Conservation (phyloP, 106 monocot genomes). For the Narthecium ossifragum region DNA sequence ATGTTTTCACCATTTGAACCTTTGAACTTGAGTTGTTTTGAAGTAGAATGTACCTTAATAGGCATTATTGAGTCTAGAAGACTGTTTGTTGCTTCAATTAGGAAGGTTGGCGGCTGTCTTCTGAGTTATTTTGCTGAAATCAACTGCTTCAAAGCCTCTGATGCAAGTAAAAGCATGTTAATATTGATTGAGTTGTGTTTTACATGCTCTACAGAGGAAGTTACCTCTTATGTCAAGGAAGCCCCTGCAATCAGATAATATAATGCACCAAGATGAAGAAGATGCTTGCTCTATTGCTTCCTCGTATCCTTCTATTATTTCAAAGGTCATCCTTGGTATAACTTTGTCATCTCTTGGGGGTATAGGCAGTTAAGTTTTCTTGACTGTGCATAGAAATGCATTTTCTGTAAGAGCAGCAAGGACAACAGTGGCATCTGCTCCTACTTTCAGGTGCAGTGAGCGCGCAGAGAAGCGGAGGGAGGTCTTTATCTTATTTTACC, state of each 20-base stretch:
- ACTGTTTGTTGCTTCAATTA: background rate
- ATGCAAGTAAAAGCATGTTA: background rate
- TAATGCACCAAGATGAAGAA: constrained; percentile 39
- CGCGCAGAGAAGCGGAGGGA: constrained; percentile 70
- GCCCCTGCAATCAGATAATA: constrained; percentile 48
- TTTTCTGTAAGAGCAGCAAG: constrained; percentile 27
- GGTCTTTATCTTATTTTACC: constrained; percentile 23
- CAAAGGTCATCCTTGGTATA: background rate
- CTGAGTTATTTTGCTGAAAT: background rate
- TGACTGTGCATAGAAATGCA: constrained; percentile 33
- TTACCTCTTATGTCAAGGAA: constrained; percentile 20
- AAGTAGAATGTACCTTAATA: background rate
- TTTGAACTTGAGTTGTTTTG: background rate
- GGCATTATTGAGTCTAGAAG: background rate
- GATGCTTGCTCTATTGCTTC: constrained; percentile 75
- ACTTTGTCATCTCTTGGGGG: background rate
- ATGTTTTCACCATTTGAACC: background rate
- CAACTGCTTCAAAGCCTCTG: background rate
- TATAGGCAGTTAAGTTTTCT: constrained; percentile 19
- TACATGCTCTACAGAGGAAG: background rate
- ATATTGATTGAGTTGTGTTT: background rate
- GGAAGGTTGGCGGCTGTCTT: background rate
- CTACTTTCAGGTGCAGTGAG: constrained; percentile 40
- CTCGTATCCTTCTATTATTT: constrained; percentile 58
- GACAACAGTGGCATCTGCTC: constrained; percentile 42